phyloP scores from a whole-genome alignment of 805 yeast species.

The Hanseniaspora meyeri region DNA sequence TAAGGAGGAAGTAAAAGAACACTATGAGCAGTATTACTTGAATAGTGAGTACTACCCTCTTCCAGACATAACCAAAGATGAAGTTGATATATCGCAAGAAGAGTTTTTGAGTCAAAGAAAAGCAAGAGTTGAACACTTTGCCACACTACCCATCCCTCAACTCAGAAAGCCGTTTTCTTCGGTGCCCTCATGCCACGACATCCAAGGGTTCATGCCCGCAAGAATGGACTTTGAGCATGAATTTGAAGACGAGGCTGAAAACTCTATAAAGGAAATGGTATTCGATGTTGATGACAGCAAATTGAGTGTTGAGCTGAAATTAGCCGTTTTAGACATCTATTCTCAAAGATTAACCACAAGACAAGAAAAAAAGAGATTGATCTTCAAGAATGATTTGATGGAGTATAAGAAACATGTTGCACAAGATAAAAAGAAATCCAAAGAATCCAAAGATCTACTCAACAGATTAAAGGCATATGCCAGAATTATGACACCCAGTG shows the following conservation, averaged over 20 bases:
- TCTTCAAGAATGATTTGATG: slow-evolving; percentile 62
- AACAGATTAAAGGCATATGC: slow-evolving; percentile 71
- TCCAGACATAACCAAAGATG: slow-evolving; percentile 65
- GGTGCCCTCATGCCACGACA: slow-evolving; percentile 90
- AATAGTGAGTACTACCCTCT: slow-evolving; percentile 67
- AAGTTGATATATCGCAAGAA: slow-evolving; percentile 39
- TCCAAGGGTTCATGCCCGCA: slow-evolving; percentile 98
- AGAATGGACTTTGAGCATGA: slow-evolving; percentile 93
- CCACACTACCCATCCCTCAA: slow-evolving; percentile 67
- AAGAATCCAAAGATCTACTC: slow-evolving; percentile 77
- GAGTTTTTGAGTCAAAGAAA: slow-evolving; percentile 60
- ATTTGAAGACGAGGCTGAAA: slow-evolving; percentile 92
- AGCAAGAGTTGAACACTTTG: slow-evolving; percentile 57
- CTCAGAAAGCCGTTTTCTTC: slow-evolving; percentile 83
- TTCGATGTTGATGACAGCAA: slow-evolving; percentile 88
- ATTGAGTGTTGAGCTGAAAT: slow-evolving; percentile 78
- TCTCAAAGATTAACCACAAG: slow-evolving; percentile 80
- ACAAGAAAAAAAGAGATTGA: slow-evolving; percentile 79
- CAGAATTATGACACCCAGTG: slow-evolving; percentile 65
- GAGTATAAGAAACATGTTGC: slow-evolving; percentile 77
- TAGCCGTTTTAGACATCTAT: slow-evolving; percentile 78
- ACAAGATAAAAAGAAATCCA: slow-evolving; percentile 69
- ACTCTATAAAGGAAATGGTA: slow-evolving; percentile 84
- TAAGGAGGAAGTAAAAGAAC: slow-evolving; percentile 81
- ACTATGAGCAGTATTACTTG: slow-evolving; percentile 62